These are phyloP conservation scores for Panellus pusillus DNA, from an alignment of 768 basidiomycete species.

Conservation along the genomic window DNA sequence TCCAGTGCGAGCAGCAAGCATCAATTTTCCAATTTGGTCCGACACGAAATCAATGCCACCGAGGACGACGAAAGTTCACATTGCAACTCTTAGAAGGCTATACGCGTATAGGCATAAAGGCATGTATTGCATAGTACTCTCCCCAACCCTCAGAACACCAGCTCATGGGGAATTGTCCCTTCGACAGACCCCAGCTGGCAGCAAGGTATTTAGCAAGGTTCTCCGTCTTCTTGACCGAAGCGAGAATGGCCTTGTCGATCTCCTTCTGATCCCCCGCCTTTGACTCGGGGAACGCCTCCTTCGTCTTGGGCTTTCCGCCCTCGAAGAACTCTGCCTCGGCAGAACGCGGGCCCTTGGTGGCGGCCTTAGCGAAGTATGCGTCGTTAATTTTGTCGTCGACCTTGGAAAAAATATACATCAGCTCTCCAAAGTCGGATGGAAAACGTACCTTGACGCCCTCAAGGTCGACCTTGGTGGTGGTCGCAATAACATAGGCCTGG, in stretches of 20 bases:
- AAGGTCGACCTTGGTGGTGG: constrained; percentile 90
- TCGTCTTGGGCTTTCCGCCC: constrained; percentile 88
- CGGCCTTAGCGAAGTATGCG: constrained; percentile 86
- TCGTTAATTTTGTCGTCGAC: constrained; percentile 91
- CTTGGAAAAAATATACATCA: constrained; percentile 38
- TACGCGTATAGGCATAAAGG: constrained; percentile 23
- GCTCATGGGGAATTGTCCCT: constrained; percentile 96
- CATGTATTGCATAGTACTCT: constrained; percentile 30
- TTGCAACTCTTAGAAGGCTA: no score
- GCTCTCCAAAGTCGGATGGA: neutral
- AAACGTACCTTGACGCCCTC: constrained; percentile 66
- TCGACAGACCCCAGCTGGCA: constrained; percentile 90
- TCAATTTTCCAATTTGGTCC: constrained; percentile 1
- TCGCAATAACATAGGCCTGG: constrained; percentile 98
- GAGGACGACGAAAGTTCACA: constrained; percentile 1
- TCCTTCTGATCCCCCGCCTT: constrained; percentile 92
- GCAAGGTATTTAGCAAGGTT: constrained; percentile 92
- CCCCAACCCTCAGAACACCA: constrained; percentile 69
- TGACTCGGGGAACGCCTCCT: constrained; percentile 81
- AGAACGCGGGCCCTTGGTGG: constrained; percentile 65
- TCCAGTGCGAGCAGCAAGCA: constrained; percentile 14
- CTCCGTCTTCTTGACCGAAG: constrained; percentile 87
- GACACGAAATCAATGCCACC: constrained; percentile 7
- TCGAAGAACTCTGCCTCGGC: constrained; percentile 98
- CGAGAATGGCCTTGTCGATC: constrained; percentile 75